Evolutionary conservation across 78 protist genomes (phyloP), one percentile per base, ranked within the genome.

Genomic region (Dictyostelium citrinum): DNA sequence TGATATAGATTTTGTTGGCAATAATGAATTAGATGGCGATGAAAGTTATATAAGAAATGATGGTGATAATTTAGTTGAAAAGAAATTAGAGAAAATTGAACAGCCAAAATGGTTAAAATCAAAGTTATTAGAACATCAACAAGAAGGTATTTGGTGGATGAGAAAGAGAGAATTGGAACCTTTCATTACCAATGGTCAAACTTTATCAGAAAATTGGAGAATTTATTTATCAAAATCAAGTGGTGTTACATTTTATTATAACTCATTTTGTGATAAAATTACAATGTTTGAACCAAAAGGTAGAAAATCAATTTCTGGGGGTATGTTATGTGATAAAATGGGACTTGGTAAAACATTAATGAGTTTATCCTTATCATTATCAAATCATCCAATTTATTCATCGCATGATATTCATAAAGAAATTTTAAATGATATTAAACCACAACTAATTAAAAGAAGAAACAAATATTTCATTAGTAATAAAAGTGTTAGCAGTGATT

Each of bases 321-420:
- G 95, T 12, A 29, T 81, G 33, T 55, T 91, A 3, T 60, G 77
- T 77, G 97, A 95, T 61, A 95, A 82, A 67, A 83, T 88, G 97
- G 97, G 97, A 14, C 84, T 95, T 14, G 97, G 97, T 16, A 95
- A 95, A 86, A 84, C 97, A 9, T 27, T 95, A 5, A 72, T 74
- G 83, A 46, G 77, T 31, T 70, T 95, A 11, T 20, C 90, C 10
- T 67, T 90, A 20, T 29, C 72, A 6, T 16, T 84, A 16, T 3
- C 85, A 14, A 77, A 90, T 37, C 95, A 85, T 60, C 91, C 91
- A 39, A 29, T 12, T 14, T 37, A 12, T 60, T 27, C 43, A 6
- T 27, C 72, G 2, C 33, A 24, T 27, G 39, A n/a, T 10, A 27
- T 24, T 24, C 31, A 11, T 27, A 64, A 27, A 64, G 33, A 27